Evolutionary conservation across 176 grass and related monocot species (phyloP).

Genomic region (Elaeis guineensis): DNA sequence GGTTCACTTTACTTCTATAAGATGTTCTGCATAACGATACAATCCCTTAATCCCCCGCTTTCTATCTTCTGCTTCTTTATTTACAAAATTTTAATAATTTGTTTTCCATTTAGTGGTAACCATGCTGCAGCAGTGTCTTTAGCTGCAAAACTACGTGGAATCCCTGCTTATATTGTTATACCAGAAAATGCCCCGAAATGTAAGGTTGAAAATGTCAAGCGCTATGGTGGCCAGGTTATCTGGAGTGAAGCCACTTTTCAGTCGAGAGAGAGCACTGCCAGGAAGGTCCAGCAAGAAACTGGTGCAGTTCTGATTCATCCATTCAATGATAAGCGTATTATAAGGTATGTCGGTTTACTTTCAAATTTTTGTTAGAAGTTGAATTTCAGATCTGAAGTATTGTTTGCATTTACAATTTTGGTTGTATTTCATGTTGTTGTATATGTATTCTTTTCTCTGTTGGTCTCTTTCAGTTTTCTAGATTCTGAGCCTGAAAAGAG

Average conservation of each 20-base stretch:
- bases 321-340: constrained; percentile 78
- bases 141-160: constrained; percentile 74
- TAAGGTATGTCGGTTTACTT: constrained; percentile 31
- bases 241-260: constrained; percentile 66
- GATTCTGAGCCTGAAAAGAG: background rate
- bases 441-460: background rate
- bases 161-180: constrained; percentile 86
- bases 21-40: background rate
- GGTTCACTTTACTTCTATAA: constrained; percentile 28
- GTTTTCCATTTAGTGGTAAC: constrained; percentile 49
- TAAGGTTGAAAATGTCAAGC: constrained; percentile 80
- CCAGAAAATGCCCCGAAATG: constrained; percentile 74
- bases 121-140: constrained; percentile 87
- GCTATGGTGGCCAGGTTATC: constrained; percentile 69
- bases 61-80: background rate
- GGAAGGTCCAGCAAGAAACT: constrained; percentile 68
- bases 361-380: background rate
- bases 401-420: no score
- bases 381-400: background rate
- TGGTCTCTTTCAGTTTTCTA: background rate
- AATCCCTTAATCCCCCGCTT: background rate
- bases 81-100: constrained; percentile 3
- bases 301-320: constrained; percentile 82
- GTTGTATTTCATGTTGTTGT: background rate
- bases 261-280: constrained; percentile 65